phyloP scores from a whole-genome alignment of 23 red algal genomes.

The Gracilariopsis chorda region DNA sequence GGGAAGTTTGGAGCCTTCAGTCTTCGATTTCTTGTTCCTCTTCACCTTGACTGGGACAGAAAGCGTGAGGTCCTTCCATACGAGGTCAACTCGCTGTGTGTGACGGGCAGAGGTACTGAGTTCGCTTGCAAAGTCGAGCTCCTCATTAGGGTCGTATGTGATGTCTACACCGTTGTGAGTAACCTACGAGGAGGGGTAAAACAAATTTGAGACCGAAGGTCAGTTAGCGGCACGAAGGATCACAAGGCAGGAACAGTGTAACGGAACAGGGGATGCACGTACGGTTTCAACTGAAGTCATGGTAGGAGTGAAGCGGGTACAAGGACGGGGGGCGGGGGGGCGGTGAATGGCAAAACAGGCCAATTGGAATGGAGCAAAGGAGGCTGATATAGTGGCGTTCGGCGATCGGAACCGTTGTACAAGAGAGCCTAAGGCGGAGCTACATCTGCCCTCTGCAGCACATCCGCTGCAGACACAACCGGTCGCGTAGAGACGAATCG shows the following conservation, averaged over 20 bases:
- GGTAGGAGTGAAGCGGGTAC: background rate
- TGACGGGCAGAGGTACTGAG: slow-evolving; percentile 1
- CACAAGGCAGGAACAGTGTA: background rate
- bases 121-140: slow-evolving; percentile 9
- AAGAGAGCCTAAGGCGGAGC: too few species aligned
- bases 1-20: background rate
- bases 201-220: background rate
- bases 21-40: background rate
- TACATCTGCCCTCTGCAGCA: too few species aligned
- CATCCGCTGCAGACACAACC: too few species aligned
- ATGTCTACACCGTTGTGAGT: slow-evolving; percentile 38
- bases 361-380: too few species aligned
- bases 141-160: slow-evolving; percentile 45
- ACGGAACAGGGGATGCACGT: background rate
- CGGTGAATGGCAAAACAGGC: too few species aligned
- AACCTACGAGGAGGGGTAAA: background rate
- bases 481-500: too few species aligned
- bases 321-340: background rate
- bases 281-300: background rate
- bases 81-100: slow-evolving; percentile 41
- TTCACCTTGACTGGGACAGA: slow-evolving; percentile 13
- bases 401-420: too few species aligned
- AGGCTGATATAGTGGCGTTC: too few species aligned
- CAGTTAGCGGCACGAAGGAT: background rate
- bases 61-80: slow-evolving; percentile 56